These are phyloP conservation scores for Eucalyptus camaldulensis DNA, from an alignment of 345 rosid genomes.

Conservation along the genomic window DNA sequence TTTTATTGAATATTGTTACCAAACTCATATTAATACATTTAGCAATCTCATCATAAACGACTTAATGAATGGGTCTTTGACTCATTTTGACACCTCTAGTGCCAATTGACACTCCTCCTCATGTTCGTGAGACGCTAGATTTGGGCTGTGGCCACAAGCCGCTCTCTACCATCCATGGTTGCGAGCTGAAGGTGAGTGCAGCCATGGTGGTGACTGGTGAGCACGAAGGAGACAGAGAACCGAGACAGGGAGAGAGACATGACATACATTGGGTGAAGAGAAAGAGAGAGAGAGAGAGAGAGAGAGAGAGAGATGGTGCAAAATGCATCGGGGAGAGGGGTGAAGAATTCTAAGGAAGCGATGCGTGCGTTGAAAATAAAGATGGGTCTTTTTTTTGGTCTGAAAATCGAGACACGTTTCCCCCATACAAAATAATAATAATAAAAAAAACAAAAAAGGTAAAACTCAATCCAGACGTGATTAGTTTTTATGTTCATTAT, in stretches of 20 bases:
- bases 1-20: too few species aligned
- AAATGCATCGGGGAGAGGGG: too few species aligned
- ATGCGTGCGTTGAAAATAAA: background rate
- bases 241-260: background rate
- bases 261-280: background rate
- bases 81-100: background rate
- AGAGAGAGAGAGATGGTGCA: too few species aligned
- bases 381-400: background rate
- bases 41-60: background rate
- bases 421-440: background rate
- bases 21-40: background rate
- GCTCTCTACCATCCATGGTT: background rate
- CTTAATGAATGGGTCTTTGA: rapidly evolving
- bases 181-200: background rate
- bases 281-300: too few species aligned
- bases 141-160: background rate
- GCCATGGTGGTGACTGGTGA: background rate
- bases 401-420: background rate
- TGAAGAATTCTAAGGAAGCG: too few species aligned
- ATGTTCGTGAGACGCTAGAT: background rate
- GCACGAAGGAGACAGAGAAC: background rate
- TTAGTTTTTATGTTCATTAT: too few species aligned
- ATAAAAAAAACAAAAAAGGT: too few species aligned
- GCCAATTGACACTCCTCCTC: background rate
- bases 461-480: background rate